Conservation (phyloP, 768 basidiomycete species). For the Hypholoma fasciculare region DNA sequence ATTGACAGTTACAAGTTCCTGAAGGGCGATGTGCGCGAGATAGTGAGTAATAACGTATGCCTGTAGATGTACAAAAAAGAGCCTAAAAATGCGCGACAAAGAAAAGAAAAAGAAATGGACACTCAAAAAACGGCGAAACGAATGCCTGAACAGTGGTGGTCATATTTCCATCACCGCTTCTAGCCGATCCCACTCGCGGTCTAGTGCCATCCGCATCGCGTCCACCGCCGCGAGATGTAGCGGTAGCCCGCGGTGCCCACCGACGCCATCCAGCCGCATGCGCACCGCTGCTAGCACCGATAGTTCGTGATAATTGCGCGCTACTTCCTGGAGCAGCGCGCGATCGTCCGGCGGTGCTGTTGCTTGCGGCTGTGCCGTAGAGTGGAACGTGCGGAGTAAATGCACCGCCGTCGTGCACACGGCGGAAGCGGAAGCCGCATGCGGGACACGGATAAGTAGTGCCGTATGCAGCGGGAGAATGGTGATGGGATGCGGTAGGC, state of each 20-base stretch:
- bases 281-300: conserved; percentile 54
- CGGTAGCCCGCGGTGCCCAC: conserved; percentile 56
- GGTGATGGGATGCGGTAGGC: conserved; percentile 32
- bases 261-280: conserved; percentile 41
- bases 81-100: background rate
- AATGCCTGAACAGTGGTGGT: background rate
- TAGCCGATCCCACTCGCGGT: conserved; percentile 30
- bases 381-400: conserved; percentile 52
- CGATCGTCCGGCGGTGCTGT: conserved; percentile 25
- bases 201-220: conserved; percentile 50
- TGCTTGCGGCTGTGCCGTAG: conserved; percentile 30
- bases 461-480: conserved; percentile 59
- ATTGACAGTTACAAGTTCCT: background rate
- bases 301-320: conserved; percentile 69
- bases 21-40: background rate
- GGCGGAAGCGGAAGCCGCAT: conserved; percentile 39
- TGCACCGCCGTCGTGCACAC: conserved; percentile 57
- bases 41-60: background rate
- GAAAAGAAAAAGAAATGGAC: background rate
- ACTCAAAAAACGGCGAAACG: background rate
- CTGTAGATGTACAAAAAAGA: background rate
- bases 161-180: conserved; percentile 7
- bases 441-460: conserved; percentile 57
- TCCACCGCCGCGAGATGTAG: conserved; percentile 77
- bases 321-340: conserved; percentile 53